A percentile compares a stretch with the other conserved stretches of the same genome.
Conservation (phyloP, 2,329 filamentous ascomycete species). For the Geosmithia putterillii region DNA sequence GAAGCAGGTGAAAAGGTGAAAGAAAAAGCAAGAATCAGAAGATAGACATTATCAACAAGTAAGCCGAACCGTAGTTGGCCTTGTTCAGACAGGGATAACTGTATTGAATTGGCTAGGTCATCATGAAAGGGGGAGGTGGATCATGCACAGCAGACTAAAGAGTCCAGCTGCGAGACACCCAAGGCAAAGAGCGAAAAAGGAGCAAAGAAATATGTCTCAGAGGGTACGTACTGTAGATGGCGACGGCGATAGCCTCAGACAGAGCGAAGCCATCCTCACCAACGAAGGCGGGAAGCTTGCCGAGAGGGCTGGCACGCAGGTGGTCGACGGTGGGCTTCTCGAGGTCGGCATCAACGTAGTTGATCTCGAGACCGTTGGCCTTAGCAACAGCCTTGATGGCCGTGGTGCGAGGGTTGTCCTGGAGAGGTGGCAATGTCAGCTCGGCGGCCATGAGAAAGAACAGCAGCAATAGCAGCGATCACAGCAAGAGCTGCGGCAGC, state of each 20-base stretch:
- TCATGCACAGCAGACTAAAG: slow-evolving; percentile 1
- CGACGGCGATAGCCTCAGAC: slow-evolving; percentile 84
- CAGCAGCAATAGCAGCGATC: slow-evolving; percentile 9
- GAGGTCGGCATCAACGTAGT: slow-evolving; percentile 63
- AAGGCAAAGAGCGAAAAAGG: slow-evolving; percentile 7
- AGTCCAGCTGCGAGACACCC: neutral
- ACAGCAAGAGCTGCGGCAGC: slow-evolving; percentile 4
- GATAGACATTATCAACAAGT: slow-evolving; percentile 85
- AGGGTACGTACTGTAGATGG: slow-evolving; percentile 80
- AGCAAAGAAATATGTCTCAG: slow-evolving; percentile 12
- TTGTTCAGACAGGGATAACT: slow-evolving; percentile 98
- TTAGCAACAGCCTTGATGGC: slow-evolving; percentile 89
- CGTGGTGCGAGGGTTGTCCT: slow-evolving; percentile 85
- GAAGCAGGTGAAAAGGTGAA: neutral
- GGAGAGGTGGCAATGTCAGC: slow-evolving; percentile 2
- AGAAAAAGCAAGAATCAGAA: slow-evolving; percentile 49
- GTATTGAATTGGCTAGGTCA: slow-evolving; percentile 60
- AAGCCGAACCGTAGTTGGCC: slow-evolving; percentile 13
- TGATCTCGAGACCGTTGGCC: slow-evolving; percentile 89
- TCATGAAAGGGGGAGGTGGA: slow-evolving; percentile 28
- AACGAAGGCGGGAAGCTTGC: slow-evolving; percentile 87
- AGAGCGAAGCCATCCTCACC: slow-evolving; percentile 85
- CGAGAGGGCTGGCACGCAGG: slow-evolving; percentile 72
- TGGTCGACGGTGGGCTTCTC: slow-evolving; percentile 62
- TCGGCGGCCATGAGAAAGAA: slow-evolving; percentile 5